Base-by-base conservation (phyloP, 257 asterid species). In the Solanum infundibuliforme region DNA sequence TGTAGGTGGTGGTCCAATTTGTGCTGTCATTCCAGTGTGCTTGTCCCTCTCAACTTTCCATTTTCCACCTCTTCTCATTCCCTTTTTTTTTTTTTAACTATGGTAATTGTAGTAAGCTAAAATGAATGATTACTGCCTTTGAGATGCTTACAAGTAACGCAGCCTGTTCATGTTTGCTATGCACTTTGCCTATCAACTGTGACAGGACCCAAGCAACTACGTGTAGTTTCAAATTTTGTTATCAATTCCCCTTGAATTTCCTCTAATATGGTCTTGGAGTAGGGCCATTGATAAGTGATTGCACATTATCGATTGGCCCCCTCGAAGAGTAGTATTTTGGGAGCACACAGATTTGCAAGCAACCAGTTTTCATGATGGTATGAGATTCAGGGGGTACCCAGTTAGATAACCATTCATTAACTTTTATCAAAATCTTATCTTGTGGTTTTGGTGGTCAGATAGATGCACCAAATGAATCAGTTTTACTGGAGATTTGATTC, bases 1-100 rank as follows among this genome's bases (percentile, higher is more conserved):
- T 39, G 66, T 66, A n/a, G 81, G 87, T 39, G 82, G 87, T 85
- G 87, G 87, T 85, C 87, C 87, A 66, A 81, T 66, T 66, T 85
- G 39, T 85, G 58, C 79, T 66, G 39, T 31, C 87, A 62, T 66
- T 65, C 79, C 36, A 14, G 81, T 66, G 87, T 85, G 87, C 87
- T 46, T 36, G 62, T 85, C 87, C 41, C 69, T 85, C 62, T 46
- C 82, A 39, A 68, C 82, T 46, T 81, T 48, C 41, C 12, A 81
- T 46, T 29, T 9, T 10, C 41, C 69, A 3, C 31, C 62, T 68
- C 77, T n/a, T 69, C 79, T 25, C 58, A 41, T 25, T 65, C 58
- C 79, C 25, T 46, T 25, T n/a, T 18, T 18, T 46, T 55, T 32
- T 11, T n/a, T n/a, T n/a, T 12, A 13, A 35, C 21, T 46, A 46